Base-by-base conservation (phyloP, 306 rosid genomes). In the Styphnolobium japonicum region DNA sequence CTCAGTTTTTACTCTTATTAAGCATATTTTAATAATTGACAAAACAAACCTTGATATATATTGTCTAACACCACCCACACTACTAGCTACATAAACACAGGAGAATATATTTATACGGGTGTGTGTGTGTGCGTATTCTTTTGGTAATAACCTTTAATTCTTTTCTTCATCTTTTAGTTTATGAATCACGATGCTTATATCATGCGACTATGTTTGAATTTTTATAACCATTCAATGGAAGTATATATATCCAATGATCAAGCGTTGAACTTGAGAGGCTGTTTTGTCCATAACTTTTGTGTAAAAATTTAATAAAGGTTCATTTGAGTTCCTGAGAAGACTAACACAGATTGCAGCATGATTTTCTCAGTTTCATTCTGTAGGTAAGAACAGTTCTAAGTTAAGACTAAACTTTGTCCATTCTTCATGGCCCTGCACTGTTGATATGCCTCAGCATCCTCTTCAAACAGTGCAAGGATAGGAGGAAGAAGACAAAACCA, bases 391-490 rank as follows among this genome's bases (percentile, higher is more conserved):
- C 5, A 21, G 25, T 21, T 66, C 40, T 21, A 15, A 25, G 14
- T 43, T 7, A 36, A 4, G 22, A 37, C 22, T 18, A 11, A 27
- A n/a, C n/a, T 19, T 73, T 73, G 7, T 39, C 4, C 67, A 42
- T 22, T 43, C 6, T 16, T 27, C 21, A 53, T 37, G 31, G 43
- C 69, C 43, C 31, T 74, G 27, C 68, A 40, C 79, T 42, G 21
- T 56, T 40, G 69, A 40, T 29, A 25, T 42, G 42, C 36, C 64
- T 19, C 5, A 16, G 18, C 68, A 40, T 9, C 31, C 10, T 57
- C 25, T 34, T 43, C 42, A 74, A 74, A 34, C 22, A 48, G 55
- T 19, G 37, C 53, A 66, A 25, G 19, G 81, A 77, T 77, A 65
- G 29, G 66, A 51, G 27, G 62, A 23, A 22, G 67, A 73, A 45